A percentile compares a stretch with the other conserved stretches of the same genome.
Conservation (phyloP, 148 eudicot species). For the Camellia japonica region DNA sequence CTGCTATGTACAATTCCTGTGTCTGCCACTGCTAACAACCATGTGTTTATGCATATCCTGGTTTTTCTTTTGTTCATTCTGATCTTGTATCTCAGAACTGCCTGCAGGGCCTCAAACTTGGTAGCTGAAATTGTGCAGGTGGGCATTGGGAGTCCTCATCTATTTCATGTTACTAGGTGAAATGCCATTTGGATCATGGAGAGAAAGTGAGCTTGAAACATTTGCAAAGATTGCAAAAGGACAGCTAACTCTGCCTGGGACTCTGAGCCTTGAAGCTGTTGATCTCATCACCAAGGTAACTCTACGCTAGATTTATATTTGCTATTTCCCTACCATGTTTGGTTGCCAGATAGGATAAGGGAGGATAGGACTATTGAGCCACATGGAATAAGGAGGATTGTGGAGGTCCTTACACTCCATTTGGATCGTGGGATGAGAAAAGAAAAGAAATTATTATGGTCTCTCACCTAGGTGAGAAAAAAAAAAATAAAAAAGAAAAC, state of each 20-base stretch:
- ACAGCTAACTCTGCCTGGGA: conserved; percentile 67
- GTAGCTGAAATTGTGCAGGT: conserved; percentile 50
- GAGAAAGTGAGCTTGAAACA: conserved; percentile 85
- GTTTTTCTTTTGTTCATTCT: neutral
- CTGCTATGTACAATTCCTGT: too few species aligned
- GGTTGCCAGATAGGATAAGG: too few species aligned
- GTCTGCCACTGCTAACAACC: too few species aligned
- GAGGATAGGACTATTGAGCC: too few species aligned
- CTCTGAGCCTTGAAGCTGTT: conserved; percentile 60
- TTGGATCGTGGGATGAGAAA: too few species aligned
- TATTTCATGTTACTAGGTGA: conserved; percentile 93
- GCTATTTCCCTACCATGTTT: neutral
- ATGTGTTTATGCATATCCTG: neutral
- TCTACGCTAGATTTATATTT: neutral
- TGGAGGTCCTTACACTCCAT: too few species aligned
- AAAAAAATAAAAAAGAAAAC: too few species aligned
- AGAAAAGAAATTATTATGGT: too few species aligned
- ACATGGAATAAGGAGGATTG: too few species aligned
- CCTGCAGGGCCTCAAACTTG: conserved; percentile 13
- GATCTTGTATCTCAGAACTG: neutral
- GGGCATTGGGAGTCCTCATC: conserved; percentile 91
- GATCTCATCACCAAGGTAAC: conserved; percentile 86
- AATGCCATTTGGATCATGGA: conserved; percentile 98
- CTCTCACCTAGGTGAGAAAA: too few species aligned
- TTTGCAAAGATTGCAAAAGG: conserved; percentile 88